These are phyloP conservation scores for Phytophthora nicotianae DNA, from an alignment of 352 stramenopile genomes.

Conservation along the genomic window DNA sequence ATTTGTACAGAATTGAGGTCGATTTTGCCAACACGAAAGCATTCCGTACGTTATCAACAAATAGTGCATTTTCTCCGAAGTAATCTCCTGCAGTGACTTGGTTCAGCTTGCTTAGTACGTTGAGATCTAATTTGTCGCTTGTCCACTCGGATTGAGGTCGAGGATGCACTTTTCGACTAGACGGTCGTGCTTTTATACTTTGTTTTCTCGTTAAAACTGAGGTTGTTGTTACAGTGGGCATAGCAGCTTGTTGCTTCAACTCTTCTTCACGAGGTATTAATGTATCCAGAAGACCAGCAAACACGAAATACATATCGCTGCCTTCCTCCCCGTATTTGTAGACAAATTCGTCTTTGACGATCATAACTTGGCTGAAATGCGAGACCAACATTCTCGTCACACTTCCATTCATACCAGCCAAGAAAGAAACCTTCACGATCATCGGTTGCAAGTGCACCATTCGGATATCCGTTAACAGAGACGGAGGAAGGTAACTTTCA, in stretches of 20 bases:
- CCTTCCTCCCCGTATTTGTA: conserved; percentile 67
- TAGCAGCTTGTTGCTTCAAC: conserved; percentile 8
- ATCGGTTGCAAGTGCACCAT: conserved; percentile 73
- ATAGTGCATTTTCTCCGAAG: conserved; percentile 75
- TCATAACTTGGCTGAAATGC: conserved; percentile 67
- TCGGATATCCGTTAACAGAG: conserved; percentile 69
- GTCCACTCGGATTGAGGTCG: conserved; percentile 23
- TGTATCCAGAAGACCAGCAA: conserved; percentile 57
- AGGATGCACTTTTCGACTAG: conserved; percentile 31
- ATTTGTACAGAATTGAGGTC: conserved; percentile 73
- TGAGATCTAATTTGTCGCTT: conserved; percentile 21
- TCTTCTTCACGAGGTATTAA: conserved; percentile 48
- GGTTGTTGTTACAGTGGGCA: conserved; percentile 6
- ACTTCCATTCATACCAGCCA: conserved; percentile 55
- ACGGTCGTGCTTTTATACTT: conserved; percentile 16
- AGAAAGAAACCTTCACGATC: conserved; percentile 71
- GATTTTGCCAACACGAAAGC: conserved; percentile 61
- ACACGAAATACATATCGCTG: conserved; percentile 82
- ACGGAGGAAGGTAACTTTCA: conserved; percentile 66
- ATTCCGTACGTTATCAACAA: conserved; percentile 64
- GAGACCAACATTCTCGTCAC: conserved; percentile 74
- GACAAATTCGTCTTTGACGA: conserved; percentile 68
- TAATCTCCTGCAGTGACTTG: conserved; percentile 56
- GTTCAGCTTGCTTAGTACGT: conserved; percentile 50
- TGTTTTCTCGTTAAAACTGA: conserved; percentile 34